Conservation (phyloP, 768 basidiomycete genomes). For the Rhodosporidiobolus sp. region DNA sequence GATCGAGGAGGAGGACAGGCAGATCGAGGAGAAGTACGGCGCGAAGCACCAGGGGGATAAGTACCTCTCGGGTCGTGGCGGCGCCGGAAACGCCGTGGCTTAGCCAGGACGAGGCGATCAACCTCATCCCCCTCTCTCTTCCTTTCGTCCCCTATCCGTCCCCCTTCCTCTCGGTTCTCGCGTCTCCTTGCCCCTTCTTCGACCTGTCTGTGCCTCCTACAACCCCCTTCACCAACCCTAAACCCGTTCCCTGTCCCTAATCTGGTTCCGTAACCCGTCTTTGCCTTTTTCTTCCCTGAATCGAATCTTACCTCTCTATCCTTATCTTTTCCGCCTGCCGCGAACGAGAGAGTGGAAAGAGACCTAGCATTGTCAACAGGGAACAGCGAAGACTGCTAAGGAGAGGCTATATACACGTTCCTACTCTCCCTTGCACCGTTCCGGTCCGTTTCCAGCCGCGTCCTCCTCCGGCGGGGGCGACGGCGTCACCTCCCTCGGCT, state of each 20-base stretch:
- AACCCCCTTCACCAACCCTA: too few species aligned
- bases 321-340: neutral
- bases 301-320: neutral
- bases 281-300: too few species aligned
- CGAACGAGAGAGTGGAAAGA: too few species aligned
- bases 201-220: too few species aligned
- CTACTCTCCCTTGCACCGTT: neutral
- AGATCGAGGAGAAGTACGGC: slow-evolving; percentile 20
- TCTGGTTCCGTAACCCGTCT: too few species aligned
- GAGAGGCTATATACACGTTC: neutral
- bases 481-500: neutral
- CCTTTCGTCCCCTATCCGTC: too few species aligned
- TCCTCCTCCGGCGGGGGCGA: slow-evolving; percentile 13
- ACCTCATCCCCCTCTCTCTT: neutral
- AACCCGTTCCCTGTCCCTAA: too few species aligned
- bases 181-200: too few species aligned
- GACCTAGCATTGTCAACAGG: too few species aligned
- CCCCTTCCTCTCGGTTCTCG: too few species aligned
- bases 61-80: slow-evolving; percentile 20
- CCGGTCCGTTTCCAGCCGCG: neutral
- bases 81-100: slow-evolving; percentile 17
- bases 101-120: neutral
- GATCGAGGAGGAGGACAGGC: slow-evolving; percentile 24
- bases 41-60: slow-evolving; percentile 20
- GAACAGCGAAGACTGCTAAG: too few species aligned